Evolutionary conservation across 2,329 filamentous ascomycete genomes (phyloP), one percentile per base, ranked within the genome.

Genomic region (Nannizziopsis barbatae): DNA sequence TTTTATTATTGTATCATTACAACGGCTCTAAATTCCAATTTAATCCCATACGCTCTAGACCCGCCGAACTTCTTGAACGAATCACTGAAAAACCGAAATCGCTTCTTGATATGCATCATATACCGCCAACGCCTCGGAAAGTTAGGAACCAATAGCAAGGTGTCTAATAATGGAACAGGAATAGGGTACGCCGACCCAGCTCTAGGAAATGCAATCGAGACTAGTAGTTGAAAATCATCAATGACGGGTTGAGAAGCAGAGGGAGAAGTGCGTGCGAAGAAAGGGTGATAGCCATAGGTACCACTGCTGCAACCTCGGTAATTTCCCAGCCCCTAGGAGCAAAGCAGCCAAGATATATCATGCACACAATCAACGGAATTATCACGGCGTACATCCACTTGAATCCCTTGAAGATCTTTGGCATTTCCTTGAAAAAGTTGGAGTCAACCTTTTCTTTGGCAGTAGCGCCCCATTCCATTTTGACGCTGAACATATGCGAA

Each of bases 401-500:
- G 74, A 90, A 90, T 65, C 79, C 81, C 67, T 81, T 83, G 44
- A 90, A 63, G 36, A 93, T 84, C 62, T 83, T 84, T 31, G 83
- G 83, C 14, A 89, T 77, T 62, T 92, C 86, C 52, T 86, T 83
- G 68, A 89, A 90, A 68, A 93, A 93, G 65, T 86, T 84, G 20
- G 83, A 82, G 60, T 83, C 81, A 58, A 87, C 53, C 22, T 52
- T 52, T 17, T 94, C 87, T 68, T 93, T 93, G 36, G 81, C 77
- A 0, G 87, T 93, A 1, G 86, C 80, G 44, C 86, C 86, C 86
- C 86, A 92, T 2, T 77, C 79, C 82, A 92, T 90, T 66, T 92
- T 76, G 61, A 90, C 80, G 68, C 85, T 80, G 62, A 92, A 85
- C 77, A 92, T 86, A 70, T 93, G 87, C 3, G 80, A 75, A 40